Percentiles rank a stretch among this genome's conserved stretches.
Evolutionary conservation across 73 alveolate genomes (phyloP).

Genomic region (Tetrahymena borealis): DNA sequence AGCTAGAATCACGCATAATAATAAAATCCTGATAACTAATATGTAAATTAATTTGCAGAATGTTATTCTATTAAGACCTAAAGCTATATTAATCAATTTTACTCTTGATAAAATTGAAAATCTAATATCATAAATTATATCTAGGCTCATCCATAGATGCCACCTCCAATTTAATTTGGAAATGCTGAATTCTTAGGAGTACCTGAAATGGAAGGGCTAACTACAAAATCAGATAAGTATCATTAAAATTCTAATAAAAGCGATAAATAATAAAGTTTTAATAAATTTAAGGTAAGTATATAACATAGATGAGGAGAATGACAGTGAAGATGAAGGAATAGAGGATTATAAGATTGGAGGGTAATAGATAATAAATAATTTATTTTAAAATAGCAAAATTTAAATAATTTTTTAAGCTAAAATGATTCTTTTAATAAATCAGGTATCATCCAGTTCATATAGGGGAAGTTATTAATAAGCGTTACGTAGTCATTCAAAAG

Average conservation of each 20-base stretch:
- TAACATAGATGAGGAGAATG: constrained; percentile 32
- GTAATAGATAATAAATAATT: neutral
- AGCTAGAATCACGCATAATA: neutral
- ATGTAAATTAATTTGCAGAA: neutral
- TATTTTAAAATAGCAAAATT: neutral
- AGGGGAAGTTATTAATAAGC: constrained; percentile 74
- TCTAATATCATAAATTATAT: neutral
- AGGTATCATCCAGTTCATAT: constrained; percentile 91
- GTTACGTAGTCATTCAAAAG: constrained; percentile 84
- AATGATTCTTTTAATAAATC: neutral
- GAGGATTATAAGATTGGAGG: constrained; percentile 48
- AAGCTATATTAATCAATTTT: neutral
- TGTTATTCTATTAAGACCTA: neutral
- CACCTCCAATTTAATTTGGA: neutral
- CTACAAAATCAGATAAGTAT: neutral
- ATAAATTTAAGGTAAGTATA: neutral
- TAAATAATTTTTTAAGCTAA: neutral
- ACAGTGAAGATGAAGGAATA: constrained; percentile 46
- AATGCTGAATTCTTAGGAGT: neutral
- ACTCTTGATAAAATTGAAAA: neutral
- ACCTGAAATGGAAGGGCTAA: neutral
- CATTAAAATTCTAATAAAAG: neutral
- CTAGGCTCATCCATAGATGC: neutral
- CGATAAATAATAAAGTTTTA: neutral
- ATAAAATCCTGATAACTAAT: neutral